Conservation (phyloP, 78 protist species). For the Dictyostelium purpureum region DNA sequence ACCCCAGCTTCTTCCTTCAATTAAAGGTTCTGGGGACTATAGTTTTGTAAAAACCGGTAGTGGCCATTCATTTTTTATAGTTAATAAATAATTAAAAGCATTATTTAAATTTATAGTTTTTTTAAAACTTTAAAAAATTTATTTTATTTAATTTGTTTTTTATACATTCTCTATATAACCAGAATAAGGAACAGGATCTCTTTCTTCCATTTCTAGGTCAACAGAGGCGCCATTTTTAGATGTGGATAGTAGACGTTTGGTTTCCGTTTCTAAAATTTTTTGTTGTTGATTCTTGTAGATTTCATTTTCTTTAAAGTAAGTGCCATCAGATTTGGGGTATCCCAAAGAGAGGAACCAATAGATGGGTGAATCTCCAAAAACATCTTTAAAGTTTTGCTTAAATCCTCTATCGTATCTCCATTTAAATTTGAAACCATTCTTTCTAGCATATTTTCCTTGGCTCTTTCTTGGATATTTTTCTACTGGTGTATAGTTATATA, state of each 20-base stretch:
- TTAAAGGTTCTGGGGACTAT: not conserved
- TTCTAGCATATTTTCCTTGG: slow-evolving; percentile 18
- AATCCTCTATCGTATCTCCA: slow-evolving; percentile 66
- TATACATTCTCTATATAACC: no score
- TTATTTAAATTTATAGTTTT: no score
- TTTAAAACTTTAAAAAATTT: no score
- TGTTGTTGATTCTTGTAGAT: not conserved
- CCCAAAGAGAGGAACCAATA: slow-evolving; percentile 52
- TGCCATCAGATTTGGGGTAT: slow-evolving; percentile 51
- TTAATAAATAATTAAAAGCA: no score
- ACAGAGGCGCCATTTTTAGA: no score
- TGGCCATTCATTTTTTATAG: slow-evolving; percentile 45
- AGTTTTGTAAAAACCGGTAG: not conserved
- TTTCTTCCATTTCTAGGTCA: no score
- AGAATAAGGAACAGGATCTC: no score
- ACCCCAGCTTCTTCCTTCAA: not conserved
- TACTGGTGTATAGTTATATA: slow-evolving; percentile 15
- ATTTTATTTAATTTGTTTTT: no score
- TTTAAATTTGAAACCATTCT: slow-evolving; percentile 13
- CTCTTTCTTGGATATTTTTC: slow-evolving; percentile 42
- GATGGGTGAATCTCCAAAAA: slow-evolving; percentile 21
- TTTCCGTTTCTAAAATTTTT: no score
- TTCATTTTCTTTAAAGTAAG: slow-evolving; percentile 17
- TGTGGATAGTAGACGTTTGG: no score
- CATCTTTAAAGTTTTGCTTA: slow-evolving; percentile 52